These are phyloP conservation scores for Adansonia rubrostipa DNA, from an alignment of 441 rosid species.

Conservation along the genomic window DNA sequence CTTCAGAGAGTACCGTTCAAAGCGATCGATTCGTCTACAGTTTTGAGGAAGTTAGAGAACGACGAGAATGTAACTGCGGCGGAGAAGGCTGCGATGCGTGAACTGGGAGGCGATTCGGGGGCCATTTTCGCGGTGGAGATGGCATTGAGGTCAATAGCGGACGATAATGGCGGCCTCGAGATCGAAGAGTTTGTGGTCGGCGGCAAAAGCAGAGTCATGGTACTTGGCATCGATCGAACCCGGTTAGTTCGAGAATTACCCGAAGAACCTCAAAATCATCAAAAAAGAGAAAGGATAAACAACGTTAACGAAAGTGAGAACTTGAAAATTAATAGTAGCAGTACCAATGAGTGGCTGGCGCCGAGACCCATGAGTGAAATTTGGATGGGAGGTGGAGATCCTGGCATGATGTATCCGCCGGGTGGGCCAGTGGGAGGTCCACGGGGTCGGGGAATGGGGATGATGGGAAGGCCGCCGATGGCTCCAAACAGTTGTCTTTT, in stretches of 20 bases:
- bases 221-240: slow-evolving; percentile 72
- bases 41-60: slow-evolving; percentile 88
- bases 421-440: slow-evolving; percentile 52
- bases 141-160: slow-evolving; percentile 82
- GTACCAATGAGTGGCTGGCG: slow-evolving; percentile 41
- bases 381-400: slow-evolving; percentile 71
- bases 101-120: slow-evolving; percentile 84
- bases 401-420: slow-evolving; percentile 32
- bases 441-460: slow-evolving; percentile 47
- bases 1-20: slow-evolving; percentile 79
- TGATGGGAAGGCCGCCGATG: slow-evolving; percentile 40
- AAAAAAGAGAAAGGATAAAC: slow-evolving; percentile 35
- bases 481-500: slow-evolving; percentile 26
- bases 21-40: slow-evolving; percentile 76
- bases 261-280: slow-evolving; percentile 57
- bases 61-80: slow-evolving; percentile 64
- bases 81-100: slow-evolving; percentile 81
- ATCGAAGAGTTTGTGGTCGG: slow-evolving; percentile 82
- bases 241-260: slow-evolving; percentile 78
- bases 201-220: slow-evolving; percentile 88
- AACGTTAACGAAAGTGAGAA: slow-evolving; percentile 18
- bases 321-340: slow-evolving; percentile 32
- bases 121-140: slow-evolving; percentile 79
- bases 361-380: slow-evolving; percentile 58
- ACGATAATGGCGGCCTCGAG: slow-evolving; percentile 82